phyloP scores from a whole-genome alignment of 352 stramenopile genomes.

The Phytopythium ostracodes region DNA sequence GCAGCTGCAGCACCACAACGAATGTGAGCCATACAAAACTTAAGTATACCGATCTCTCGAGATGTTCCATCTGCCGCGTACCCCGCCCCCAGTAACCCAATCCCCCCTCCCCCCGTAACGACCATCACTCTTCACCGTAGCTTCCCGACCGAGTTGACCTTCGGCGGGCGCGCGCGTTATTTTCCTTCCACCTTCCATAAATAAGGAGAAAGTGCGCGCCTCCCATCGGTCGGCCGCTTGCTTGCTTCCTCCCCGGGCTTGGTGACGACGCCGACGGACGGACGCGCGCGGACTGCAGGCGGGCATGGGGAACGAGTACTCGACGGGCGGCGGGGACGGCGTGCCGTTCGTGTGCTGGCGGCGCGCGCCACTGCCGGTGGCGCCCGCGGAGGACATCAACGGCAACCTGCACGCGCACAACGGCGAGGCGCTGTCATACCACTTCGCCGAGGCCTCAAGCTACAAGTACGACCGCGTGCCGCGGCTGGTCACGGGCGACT shows the following conservation, averaged over 20 bases:
- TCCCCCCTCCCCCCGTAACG: not conserved
- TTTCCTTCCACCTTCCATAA: conserved; percentile 1
- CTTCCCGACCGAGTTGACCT: not conserved
- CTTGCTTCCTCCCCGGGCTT: not conserved
- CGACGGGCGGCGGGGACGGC: conserved; percentile 36
- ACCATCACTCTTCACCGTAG: not conserved
- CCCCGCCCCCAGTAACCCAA: not conserved
- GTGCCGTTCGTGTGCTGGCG: conserved; percentile 72
- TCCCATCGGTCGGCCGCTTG: not conserved
- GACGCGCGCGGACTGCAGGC: not conserved
- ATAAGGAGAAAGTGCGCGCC: not conserved
- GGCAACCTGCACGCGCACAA: conserved; percentile 31
- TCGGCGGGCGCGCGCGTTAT: not conserved
- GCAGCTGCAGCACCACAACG: not conserved
- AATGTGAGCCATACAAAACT: not conserved
- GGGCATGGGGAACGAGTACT: conserved; percentile 58
- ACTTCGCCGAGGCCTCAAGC: conserved; percentile 82
- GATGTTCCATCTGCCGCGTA: not conserved
- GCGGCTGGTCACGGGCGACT: conserved; percentile 35
- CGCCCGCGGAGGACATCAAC: conserved; percentile 17
- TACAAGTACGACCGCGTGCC: conserved; percentile 71
- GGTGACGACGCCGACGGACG: not conserved
- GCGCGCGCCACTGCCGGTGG: conserved; percentile 14
- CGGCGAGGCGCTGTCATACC: conserved; percentile 27
- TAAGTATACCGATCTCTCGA: not conserved